Base-by-base conservation (phyloP, 352 stramenopile genomes). In the Pythium biforme region DNA sequence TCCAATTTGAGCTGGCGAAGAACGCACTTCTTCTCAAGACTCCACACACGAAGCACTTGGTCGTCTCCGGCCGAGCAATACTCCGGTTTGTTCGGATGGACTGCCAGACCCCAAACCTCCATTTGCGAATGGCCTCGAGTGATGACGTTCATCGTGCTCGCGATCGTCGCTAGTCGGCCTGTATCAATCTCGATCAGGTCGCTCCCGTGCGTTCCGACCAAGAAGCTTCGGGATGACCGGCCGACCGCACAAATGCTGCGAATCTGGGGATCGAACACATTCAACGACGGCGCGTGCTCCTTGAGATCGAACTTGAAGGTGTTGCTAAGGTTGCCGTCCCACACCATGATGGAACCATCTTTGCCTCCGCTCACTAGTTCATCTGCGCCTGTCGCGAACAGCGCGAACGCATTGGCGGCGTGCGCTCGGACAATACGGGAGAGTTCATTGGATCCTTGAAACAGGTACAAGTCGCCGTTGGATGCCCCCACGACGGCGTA, bases 171-270 rank as follows among this genome's bases (percentile, higher is more conserved):
- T 19, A 67, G 47, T 7, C 64, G 63, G 15, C 40, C 69, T 7
- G 73, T 60, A 66, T 94, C 89, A 25, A 98, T 49, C 58, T 98
- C 88, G 11, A 96, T 70, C 12, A 98, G 58, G 59, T 97, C 86
- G 33, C 87, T 96, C 12, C 88, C 90, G 34, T 53, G 64, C 17
- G 90, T 97, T 19, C 91, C 92, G 15, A 98, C 68, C 10, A 97
- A 59, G 19, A 97, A 70, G 4, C 62, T 56, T 23, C 75, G 63
- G 8, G 71, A 66, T 9, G 70, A 76, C 23, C 66, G 40, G n/a
- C 34, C 57, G 40, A 51, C 66, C 9, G 58, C 55, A 37, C 70
- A 81, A n/a, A 91, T 41, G 48, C 79, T 89, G 45, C 79, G 76
- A 47, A 91, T 74, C 20, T 41, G 43, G 8, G 58, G 14, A 26